A percentile compares a stretch with the other conserved stretches of the same genome.
phyloP scores from a whole-genome alignment of 306 rosid species.

The Quercus parvula region DNA sequence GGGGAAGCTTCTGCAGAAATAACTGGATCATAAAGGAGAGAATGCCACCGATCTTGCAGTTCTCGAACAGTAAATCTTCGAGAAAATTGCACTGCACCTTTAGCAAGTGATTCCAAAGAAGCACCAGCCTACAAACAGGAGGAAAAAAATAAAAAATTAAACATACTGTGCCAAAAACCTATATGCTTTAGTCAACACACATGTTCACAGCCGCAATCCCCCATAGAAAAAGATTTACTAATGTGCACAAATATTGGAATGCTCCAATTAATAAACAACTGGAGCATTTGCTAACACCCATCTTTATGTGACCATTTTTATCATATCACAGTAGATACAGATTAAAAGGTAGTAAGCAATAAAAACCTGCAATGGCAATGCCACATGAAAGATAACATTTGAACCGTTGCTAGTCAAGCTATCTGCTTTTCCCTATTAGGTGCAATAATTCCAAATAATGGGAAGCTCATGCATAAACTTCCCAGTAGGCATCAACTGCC shows the following conservation, averaged over 20 bases:
- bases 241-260: not conserved
- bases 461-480: no score
- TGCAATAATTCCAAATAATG: no score
- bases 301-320: not conserved
- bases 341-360: not conserved
- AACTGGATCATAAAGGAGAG: constrained; percentile 71
- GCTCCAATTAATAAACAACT: not conserved
- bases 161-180: not conserved
- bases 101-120: constrained; percentile 95
- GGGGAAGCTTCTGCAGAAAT: constrained; percentile 61
- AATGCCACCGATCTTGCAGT: constrained; percentile 79
- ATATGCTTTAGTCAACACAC: not conserved
- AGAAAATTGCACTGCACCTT: constrained; percentile 95
- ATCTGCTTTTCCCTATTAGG: no score
- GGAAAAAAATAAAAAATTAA: not conserved
- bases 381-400: not conserved
- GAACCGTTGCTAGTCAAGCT: no score
- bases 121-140: constrained; percentile 76
- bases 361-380: not conserved
- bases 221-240: not conserved
- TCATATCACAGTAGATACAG: not conserved
- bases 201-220: not conserved
- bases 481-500: no score
- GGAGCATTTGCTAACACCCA: not conserved
- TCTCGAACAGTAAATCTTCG: constrained; percentile 64